A percentile compares a stretch with the other conserved stretches of the same genome.
These are phyloP conservation scores for Penicillium simplicissimum DNA, from an alignment of 495 filamentous ascomycete genomes.

Conservation along the genomic window DNA sequence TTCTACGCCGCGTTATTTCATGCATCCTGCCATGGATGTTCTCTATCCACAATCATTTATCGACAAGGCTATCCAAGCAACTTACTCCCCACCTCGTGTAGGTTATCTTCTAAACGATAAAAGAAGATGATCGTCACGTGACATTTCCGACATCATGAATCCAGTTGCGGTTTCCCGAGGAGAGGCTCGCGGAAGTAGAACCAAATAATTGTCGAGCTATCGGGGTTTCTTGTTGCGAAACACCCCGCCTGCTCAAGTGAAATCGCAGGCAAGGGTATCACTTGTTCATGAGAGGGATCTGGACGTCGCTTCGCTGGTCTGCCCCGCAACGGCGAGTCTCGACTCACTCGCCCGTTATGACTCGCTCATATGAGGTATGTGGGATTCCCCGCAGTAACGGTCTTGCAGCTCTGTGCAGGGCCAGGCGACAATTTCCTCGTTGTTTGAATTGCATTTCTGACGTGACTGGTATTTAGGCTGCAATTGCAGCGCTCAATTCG, in stretches of 20 bases:
- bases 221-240: slow-evolving; percentile 24
- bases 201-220: slow-evolving; percentile 22
- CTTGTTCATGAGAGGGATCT: slow-evolving; percentile 31
- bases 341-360: slow-evolving; percentile 35
- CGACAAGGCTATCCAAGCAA: neutral
- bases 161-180: slow-evolving; percentile 28
- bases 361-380: slow-evolving; percentile 48
- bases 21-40: neutral
- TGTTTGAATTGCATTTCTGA: slow-evolving; percentile 8
- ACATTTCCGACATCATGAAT: slow-evolving; percentile 21
- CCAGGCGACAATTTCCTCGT: neutral
- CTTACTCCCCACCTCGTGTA: neutral
- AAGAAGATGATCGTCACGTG: slow-evolving; percentile 18
- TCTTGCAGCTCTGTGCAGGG: neutral
- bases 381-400: neutral
- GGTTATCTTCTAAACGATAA: neutral
- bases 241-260: slow-evolving; percentile 24
- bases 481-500: slow-evolving; percentile 83
- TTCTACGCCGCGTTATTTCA: neutral
- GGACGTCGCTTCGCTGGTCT: slow-evolving; percentile 22
- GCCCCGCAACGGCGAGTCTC: slow-evolving; percentile 33
- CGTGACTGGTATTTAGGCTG: slow-evolving; percentile 51
- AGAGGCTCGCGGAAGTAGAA: slow-evolving; percentile 19
- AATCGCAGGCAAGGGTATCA: slow-evolving; percentile 17
- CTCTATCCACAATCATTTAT: neutral